Evolutionary conservation across 2,329 filamentous ascomycete genomes (phyloP), one percentile per base, ranked within the genome.

Genomic region (Colletotrichum kahawae): DNA sequence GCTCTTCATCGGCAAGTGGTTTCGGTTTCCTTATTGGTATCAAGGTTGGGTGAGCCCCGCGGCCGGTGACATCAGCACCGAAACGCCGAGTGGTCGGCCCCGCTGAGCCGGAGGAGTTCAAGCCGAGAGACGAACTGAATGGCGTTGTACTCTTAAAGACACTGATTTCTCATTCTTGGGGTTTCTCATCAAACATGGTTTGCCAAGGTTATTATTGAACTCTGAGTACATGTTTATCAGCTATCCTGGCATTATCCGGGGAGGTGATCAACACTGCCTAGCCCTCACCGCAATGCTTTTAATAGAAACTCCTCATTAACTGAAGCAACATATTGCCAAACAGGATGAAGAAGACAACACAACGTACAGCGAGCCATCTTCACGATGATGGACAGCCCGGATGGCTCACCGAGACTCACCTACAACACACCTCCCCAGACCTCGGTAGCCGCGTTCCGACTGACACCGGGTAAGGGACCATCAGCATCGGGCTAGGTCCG

Each of bases 11-110:
- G 65, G 59, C 27, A 64, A 21, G 16, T 70, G 66, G 43, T 64
- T 59, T 64, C 48, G 71, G 71, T 59, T 64, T 34, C 34, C 14
- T 29, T 3, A 54, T 63, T 43, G 7, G 70, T 60, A 38, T 36
- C 34, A 64, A 24, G 5, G n/a, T 69, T 69, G 54, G 34, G 3
- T 13, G 34, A 70, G 36, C 71, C 71, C 67, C 59, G 71, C 67
- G 66, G 51, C 71, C 67, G 67, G 71, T 65, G 67, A 70, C 67
- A 65, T 74, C 71, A 70, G 71, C 59, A 51, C 67, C 71, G 71
- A 74, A 59, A 70, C 27, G 57, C 59, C 71, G 71, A 74, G 71
- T 14, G 12, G 16, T 3, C 12, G 5, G 29, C 38, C 67, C 67
- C 71, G 27, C 71, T 24, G 16, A 7, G 29, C 62, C 71, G 71